phyloP scores from a whole-genome alignment of 306 rosid species.

The Vicia faba region DNA sequence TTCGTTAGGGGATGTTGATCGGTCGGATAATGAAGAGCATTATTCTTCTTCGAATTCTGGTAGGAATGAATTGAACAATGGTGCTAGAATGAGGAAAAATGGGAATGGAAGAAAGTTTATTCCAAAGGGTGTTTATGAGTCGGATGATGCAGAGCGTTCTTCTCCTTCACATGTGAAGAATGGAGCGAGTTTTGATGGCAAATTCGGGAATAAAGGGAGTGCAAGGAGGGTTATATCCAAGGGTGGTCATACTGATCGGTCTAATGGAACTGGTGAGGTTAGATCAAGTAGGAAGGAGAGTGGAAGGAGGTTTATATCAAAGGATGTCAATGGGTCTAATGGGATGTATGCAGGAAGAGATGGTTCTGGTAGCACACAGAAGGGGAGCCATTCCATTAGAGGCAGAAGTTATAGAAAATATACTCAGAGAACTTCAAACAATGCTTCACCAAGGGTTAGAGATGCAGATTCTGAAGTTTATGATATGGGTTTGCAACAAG shows the following conservation, averaged over 20 bases:
- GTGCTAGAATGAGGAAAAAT: constrained; percentile 35
- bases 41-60: constrained; percentile 28
- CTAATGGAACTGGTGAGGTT: constrained; percentile 43
- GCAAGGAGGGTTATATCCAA: constrained; percentile 40
- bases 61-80: constrained; percentile 35
- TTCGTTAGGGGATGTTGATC: constrained; percentile 16
- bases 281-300: constrained; percentile 39
- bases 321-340: constrained; percentile 42
- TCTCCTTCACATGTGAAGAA: constrained; percentile 32
- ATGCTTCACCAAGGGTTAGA: constrained; percentile 39
- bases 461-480: constrained; percentile 54
- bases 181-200: constrained; percentile 38
- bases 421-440: constrained; percentile 29
- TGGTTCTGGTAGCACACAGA: constrained; percentile 49
- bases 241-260: constrained; percentile 36
- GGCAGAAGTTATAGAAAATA: constrained; percentile 32
- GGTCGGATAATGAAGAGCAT: constrained; percentile 19
- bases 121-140: constrained; percentile 20
- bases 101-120: constrained; percentile 27
- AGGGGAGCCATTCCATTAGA: constrained; percentile 33
- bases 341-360: constrained; percentile 40
- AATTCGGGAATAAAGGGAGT: constrained; percentile 41
- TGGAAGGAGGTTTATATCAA: constrained; percentile 43
- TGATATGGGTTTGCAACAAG: constrained; percentile 74
- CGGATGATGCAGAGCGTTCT: constrained; percentile 35